Evolutionary conservation across 2,329 filamentous ascomycete species (phyloP).

Genomic region (Beauveria sp.): DNA sequence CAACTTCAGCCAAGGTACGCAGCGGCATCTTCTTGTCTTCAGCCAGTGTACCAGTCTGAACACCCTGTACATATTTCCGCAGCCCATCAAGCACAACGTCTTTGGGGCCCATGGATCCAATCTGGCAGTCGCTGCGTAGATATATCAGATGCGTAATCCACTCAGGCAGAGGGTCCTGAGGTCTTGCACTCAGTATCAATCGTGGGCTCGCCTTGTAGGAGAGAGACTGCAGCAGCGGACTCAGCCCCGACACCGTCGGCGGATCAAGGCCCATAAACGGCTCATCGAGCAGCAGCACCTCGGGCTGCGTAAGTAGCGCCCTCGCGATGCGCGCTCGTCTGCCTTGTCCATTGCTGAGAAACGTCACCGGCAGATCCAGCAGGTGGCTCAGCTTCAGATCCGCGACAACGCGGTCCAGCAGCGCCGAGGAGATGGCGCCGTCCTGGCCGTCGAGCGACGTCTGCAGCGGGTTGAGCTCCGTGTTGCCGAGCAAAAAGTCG

Average conservation of each 20-base stretch:
- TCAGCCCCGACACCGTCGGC: conserved; percentile 65
- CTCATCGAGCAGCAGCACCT: conserved; percentile 81
- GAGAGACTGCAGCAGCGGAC: conserved; percentile 59
- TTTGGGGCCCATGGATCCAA: conserved; percentile 60
- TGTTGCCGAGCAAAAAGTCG: conserved; percentile 77
- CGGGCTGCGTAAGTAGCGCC: conserved; percentile 69
- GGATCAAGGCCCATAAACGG: conserved; percentile 96
- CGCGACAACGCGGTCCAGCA: conserved; percentile 55
- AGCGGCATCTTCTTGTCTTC: conserved; percentile 43
- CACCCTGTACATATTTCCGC: conserved; percentile 38
- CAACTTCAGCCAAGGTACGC: conserved; percentile 42
- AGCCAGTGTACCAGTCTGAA: conserved; percentile 32
- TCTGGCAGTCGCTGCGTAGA: conserved; percentile 57
- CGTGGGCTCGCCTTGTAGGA: conserved; percentile 61
- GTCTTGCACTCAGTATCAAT: conserved; percentile 68
- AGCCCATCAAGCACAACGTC: conserved; percentile 50
- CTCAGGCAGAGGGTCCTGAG: conserved; percentile 78
- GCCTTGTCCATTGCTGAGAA: conserved; percentile 90
- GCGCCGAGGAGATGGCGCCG: conserved; percentile 37
- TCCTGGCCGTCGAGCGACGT: conserved; percentile 33
- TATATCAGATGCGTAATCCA: conserved; percentile 86
- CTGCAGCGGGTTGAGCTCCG: conserved; percentile 65
- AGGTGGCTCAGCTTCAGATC: conserved; percentile 64
- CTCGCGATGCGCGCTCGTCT: conserved; percentile 81
- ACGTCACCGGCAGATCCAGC: conserved; percentile 74